Conservation (phyloP, 345 rosid genomes). For the Arabidopsis suecica region DNA sequence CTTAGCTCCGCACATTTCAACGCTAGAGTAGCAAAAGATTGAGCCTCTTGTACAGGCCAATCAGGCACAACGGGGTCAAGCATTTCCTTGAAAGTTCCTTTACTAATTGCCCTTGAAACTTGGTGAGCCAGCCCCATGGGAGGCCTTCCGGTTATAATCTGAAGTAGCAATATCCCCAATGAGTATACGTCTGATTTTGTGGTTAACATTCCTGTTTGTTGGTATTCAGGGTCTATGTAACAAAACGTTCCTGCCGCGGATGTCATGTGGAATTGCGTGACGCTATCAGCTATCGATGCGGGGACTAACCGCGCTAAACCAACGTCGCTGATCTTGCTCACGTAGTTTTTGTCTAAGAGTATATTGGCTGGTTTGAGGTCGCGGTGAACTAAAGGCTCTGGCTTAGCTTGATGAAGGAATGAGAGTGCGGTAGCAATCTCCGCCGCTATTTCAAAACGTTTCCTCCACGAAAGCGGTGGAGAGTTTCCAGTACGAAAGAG, state of each 20-base stretch:
- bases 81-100: slow-evolving; percentile 62
- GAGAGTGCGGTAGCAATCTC: slow-evolving; percentile 83
- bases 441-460: slow-evolving; percentile 68
- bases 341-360: slow-evolving; percentile 72
- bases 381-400: slow-evolving; percentile 86
- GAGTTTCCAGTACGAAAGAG: slow-evolving; percentile 60
- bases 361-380: slow-evolving; percentile 94
- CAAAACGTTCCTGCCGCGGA: slow-evolving; percentile 91
- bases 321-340: slow-evolving; percentile 87
- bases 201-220: slow-evolving; percentile 80
- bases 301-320: slow-evolving; percentile 93
- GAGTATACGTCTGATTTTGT: slow-evolving; percentile 82
- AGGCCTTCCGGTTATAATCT: slow-evolving; percentile 71
- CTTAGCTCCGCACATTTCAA: slow-evolving; percentile 71
- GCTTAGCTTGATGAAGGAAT: slow-evolving; percentile 90
- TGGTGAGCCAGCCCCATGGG: slow-evolving; percentile 88
- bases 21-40: slow-evolving; percentile 60
- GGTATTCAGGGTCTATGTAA: slow-evolving; percentile 92
- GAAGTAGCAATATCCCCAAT: slow-evolving; percentile 77
- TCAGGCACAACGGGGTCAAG: slow-evolving; percentile 65
- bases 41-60: slow-evolving; percentile 75
- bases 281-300: slow-evolving; percentile 68
- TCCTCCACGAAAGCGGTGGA: slow-evolving; percentile 72
- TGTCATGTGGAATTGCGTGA: slow-evolving; percentile 83
- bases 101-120: slow-evolving; percentile 63